A percentile compares a stretch with the other conserved stretches of the same genome.
Conservation (phyloP, 1,284 basidiomycete genomes). For the Cryptococcus depauperatus region DNA sequence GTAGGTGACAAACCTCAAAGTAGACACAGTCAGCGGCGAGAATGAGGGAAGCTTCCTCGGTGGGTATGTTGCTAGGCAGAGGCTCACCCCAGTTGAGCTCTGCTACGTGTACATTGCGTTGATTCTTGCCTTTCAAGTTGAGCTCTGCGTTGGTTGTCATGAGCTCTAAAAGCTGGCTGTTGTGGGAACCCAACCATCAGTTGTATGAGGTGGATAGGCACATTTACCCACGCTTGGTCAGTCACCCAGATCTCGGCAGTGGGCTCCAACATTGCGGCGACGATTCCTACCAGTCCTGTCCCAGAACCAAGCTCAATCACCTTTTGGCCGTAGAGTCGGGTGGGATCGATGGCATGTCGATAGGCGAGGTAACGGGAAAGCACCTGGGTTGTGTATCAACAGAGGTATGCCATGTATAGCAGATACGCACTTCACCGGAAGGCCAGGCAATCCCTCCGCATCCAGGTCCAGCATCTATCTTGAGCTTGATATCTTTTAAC, state of each 20-base stretch:
- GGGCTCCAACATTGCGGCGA: slow-evolving; percentile 59
- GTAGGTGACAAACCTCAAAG: slow-evolving; percentile 56
- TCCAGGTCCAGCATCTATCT: slow-evolving; percentile 68
- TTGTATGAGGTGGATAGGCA: slow-evolving; percentile 17
- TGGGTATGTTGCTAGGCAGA: slow-evolving; percentile 29
- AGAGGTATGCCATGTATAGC: background rate
- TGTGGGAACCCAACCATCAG: no score
- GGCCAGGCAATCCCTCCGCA: slow-evolving; percentile 91
- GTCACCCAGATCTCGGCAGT: slow-evolving; percentile 64
- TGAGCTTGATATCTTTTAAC: slow-evolving; percentile 32
- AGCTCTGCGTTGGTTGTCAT: slow-evolving; percentile 63
- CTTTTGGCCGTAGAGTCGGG: slow-evolving; percentile 51
- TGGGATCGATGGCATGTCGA: slow-evolving; percentile 45
- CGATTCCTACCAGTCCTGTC: slow-evolving; percentile 81
- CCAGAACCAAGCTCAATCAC: slow-evolving; percentile 76
- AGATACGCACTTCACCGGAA: slow-evolving; percentile 65
- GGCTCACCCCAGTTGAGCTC: slow-evolving; percentile 63
- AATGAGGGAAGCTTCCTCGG: slow-evolving; percentile 55
- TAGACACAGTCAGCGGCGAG: slow-evolving; percentile 91
- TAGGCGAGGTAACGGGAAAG: slow-evolving; percentile 63
- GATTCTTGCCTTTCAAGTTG: slow-evolving; percentile 46
- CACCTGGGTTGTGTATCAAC: slow-evolving; percentile 50
- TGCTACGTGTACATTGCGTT: slow-evolving; percentile 51
- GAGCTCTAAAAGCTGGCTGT: slow-evolving; percentile 62
- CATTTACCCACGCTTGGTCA: slow-evolving; percentile 66